A percentile compares a stretch with the other conserved stretches of the same genome.
Evolutionary conservation across 257 asterid genomes (phyloP).

Genomic region (Primulina huaijiensis): DNA sequence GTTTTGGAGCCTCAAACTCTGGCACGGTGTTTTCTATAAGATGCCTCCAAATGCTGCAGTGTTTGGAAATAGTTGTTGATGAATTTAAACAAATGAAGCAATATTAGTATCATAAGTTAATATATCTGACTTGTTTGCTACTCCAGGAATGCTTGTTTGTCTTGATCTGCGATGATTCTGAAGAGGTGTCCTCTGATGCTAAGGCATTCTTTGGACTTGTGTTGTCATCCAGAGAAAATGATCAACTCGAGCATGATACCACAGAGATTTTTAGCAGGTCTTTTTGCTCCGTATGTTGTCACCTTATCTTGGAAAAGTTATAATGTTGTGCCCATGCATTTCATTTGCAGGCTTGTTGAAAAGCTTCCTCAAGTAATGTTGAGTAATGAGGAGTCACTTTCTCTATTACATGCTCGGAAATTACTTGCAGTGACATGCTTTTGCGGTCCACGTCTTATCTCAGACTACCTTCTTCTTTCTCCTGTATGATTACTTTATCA

Average conservation of each 20-base stretch:
- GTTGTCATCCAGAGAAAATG: constrained; percentile 46
- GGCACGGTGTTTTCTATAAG: constrained; percentile 10
- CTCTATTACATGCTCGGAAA: constrained; percentile 72
- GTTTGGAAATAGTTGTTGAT: constrained; percentile 11
- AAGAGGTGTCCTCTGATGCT: constrained; percentile 72
- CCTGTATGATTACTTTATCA: constrained; percentile 53
- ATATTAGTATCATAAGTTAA: constrained; percentile 9
- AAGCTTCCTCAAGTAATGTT: constrained; percentile 82
- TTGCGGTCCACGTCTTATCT: constrained; percentile 75
- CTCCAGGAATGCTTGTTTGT: constrained; percentile 76
- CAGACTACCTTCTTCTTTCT: constrained; percentile 65
- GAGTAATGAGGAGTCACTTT: constrained; percentile 70
- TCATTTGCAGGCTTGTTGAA: constrained; percentile 69
- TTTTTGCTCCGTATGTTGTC: constrained; percentile 16
- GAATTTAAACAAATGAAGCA: constrained; percentile 13
- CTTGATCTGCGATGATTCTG: constrained; percentile 77
- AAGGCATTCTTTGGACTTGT: constrained; percentile 46
- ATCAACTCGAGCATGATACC: constrained; percentile 47
- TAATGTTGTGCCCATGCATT: constrained; percentile 5
- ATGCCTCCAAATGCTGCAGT: constrained; percentile 6
- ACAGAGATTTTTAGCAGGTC: constrained; percentile 70
- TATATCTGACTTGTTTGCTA: constrained; percentile 26
- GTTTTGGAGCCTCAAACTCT: background rate
- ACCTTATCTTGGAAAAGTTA: constrained; percentile 14
- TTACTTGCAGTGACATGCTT: constrained; percentile 73